phyloP scores from a whole-genome alignment of 2,329 filamentous ascomycete genomes.

The Myriosclerotinia duriaeana region DNA sequence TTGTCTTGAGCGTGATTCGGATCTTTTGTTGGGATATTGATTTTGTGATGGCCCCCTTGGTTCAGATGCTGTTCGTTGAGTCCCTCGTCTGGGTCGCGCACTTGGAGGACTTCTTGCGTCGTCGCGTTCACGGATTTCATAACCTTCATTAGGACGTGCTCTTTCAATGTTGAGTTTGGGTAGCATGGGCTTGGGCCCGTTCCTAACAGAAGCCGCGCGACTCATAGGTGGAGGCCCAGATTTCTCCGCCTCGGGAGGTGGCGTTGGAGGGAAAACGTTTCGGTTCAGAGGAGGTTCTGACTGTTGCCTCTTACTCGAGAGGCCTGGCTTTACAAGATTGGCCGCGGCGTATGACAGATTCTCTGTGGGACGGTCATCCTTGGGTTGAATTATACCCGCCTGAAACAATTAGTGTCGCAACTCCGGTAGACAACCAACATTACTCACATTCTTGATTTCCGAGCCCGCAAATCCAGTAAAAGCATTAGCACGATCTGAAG shows the following conservation, averaged over 20 bases:
- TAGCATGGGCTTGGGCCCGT: conserved; percentile 59
- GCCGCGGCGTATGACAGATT: conserved; percentile 89
- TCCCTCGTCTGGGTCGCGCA: conserved; percentile 42
- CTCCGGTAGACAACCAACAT: conserved; percentile 12
- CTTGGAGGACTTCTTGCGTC: conserved; percentile 42
- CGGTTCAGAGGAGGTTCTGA: conserved; percentile 78
- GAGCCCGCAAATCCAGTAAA: conserved; percentile 80
- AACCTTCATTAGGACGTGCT: conserved; percentile 48
- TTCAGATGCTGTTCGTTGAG: conserved; percentile 52
- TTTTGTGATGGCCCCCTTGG: conserved; percentile 46
- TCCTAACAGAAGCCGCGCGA: conserved; percentile 61
- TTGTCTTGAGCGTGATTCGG: conserved; percentile 33
- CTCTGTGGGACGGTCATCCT: conserved; percentile 79
- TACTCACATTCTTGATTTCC: conserved; percentile 70
- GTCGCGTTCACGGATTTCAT: conserved; percentile 37
- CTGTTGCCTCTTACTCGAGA: conserved; percentile 78
- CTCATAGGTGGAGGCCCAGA: conserved; percentile 44
- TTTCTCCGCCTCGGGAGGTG: conserved; percentile 85
- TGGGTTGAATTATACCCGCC: conserved; percentile 54
- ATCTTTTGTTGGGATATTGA: conserved; percentile 40
- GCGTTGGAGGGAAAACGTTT: conserved; percentile 95
- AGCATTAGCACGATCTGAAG: conserved; percentile 75
- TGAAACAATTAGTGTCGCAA: conserved; percentile 38
- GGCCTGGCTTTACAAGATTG: conserved; percentile 84
- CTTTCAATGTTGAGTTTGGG: conserved; percentile 63